Conservation (phyloP, 345 rosid species). For the Salix exigua region DNA sequence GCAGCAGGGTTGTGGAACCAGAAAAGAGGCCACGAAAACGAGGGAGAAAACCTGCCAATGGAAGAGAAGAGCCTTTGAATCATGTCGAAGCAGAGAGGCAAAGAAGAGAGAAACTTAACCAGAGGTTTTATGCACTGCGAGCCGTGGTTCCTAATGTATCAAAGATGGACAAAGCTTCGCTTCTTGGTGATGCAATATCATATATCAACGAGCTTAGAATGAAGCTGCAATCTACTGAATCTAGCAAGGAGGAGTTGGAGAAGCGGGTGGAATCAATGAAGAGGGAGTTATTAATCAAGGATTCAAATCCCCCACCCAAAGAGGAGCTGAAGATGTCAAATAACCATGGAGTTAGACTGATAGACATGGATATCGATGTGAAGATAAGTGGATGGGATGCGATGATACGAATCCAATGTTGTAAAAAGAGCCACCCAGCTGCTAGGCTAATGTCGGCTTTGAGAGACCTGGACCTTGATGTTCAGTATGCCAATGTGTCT, state of each 20-base stretch:
- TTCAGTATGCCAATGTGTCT: slow-evolving; percentile 78
- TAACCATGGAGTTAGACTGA: slow-evolving; percentile 25
- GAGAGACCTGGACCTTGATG: slow-evolving; percentile 83
- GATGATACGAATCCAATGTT: slow-evolving; percentile 75
- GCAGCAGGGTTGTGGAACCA: slow-evolving; percentile 56
- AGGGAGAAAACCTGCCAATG: slow-evolving; percentile 95
- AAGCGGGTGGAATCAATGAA: slow-evolving; percentile 56
- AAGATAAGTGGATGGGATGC: slow-evolving; percentile 86
- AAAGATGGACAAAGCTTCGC: slow-evolving; percentile 97
- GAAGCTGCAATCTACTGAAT: slow-evolving; percentile 52
- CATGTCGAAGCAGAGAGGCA: slow-evolving; percentile 99
- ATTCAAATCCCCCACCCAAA: slow-evolving; percentile 23
- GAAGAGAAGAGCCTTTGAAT: slow-evolving; percentile 92
- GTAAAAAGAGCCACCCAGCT: slow-evolving; percentile 82
- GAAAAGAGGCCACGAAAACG: slow-evolving; percentile 85
- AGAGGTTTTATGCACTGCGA: slow-evolving; percentile 74
- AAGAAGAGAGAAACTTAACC: slow-evolving; percentile 95
- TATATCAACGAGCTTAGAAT: slow-evolving; percentile 79
- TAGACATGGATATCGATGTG: slow-evolving; percentile 79
- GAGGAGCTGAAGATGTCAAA: slow-evolving; percentile 36
- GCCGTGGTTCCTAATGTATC: slow-evolving; percentile 95
- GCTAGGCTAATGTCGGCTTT: slow-evolving; percentile 81
- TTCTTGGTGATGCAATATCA: slow-evolving; percentile 82
- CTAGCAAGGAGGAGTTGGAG: slow-evolving; percentile 62
- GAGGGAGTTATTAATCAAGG: slow-evolving; percentile 41